phyloP scores from a whole-genome alignment of 1,284 basidiomycete genomes.

The Tremellales sp. region DNA sequence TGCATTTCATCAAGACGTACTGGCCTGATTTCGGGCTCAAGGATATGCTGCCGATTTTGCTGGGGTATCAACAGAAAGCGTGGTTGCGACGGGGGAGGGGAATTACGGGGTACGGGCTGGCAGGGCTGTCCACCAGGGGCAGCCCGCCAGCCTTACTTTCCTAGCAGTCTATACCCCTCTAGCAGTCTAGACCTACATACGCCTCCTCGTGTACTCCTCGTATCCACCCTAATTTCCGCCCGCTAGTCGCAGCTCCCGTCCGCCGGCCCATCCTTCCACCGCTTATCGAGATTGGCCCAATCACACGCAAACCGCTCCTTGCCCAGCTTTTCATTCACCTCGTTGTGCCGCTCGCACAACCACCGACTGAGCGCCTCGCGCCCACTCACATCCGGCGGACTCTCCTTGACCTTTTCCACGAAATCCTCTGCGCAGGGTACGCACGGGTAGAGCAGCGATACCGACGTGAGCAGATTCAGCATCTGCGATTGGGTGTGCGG shows the following conservation, averaged over 20 bases:
- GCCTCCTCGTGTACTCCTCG: too few relatives aligned
- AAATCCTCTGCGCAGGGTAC: constrained; percentile 77
- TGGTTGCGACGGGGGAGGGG: constrained; percentile 49
- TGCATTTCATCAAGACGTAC: constrained; percentile 86
- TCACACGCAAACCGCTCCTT: constrained; percentile 76
- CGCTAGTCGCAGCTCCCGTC: constrained; percentile 79
- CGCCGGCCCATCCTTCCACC: constrained; percentile 85
- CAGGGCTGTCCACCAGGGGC: too few relatives aligned
- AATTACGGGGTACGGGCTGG: too few relatives aligned
- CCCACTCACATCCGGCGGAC: constrained; percentile 71
- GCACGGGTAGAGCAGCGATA: constrained; percentile 84
- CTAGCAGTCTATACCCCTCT: too few relatives aligned
- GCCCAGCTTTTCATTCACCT: constrained; percentile 79
- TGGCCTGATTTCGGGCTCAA: constrained; percentile 94
- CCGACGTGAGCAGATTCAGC: constrained; percentile 67
- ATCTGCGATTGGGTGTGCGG: constrained; percentile 71
- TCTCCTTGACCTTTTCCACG: constrained; percentile 56
- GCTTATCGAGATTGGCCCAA: constrained; percentile 63
- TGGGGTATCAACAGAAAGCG: constrained; percentile 77
- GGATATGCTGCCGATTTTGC: constrained; percentile 78
- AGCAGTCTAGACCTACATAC: too few relatives aligned
- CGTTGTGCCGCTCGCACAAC: constrained; percentile 88
- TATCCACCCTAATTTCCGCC: too few relatives aligned
- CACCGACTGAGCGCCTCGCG: constrained; percentile 68
- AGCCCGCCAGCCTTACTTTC: too few relatives aligned